phyloP scores from a whole-genome alignment of 1,139 yeast species.

The Yamadazyma spencermartinsiae region DNA sequence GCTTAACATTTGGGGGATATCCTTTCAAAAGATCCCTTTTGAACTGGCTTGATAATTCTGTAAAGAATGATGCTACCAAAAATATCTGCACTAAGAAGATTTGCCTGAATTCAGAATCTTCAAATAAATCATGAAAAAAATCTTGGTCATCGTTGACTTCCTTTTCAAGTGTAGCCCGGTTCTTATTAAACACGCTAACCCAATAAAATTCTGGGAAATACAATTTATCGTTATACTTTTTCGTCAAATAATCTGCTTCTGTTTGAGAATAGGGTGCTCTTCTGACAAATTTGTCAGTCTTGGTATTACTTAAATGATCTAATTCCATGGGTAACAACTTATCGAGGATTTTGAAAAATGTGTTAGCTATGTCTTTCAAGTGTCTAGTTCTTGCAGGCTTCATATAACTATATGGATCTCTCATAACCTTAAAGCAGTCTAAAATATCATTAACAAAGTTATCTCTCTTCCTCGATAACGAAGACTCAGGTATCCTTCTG shows the following conservation, averaged over 20 bases:
- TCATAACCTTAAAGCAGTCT: slow-evolving; percentile 30
- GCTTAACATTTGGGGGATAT: slow-evolving; percentile 32
- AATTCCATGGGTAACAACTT: slow-evolving; percentile 35
- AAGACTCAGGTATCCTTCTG: slow-evolving; percentile 25
- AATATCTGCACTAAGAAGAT: slow-evolving; percentile 34
- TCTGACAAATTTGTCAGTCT: slow-evolving; percentile 10
- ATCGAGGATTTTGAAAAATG: slow-evolving; percentile 27
- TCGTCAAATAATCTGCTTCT: slow-evolving; percentile 19
- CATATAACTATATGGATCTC: slow-evolving; percentile 38
- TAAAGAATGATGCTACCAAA: slow-evolving; percentile 30
- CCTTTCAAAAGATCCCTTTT: slow-evolving; percentile 27
- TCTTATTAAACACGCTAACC: slow-evolving; percentile 27
- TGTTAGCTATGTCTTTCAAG: slow-evolving; percentile 24
- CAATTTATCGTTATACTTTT: slow-evolving; percentile 22
- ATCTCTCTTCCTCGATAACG: slow-evolving; percentile 20
- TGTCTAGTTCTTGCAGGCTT: slow-evolving; percentile 23
- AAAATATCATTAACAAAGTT: slow-evolving; percentile 35
- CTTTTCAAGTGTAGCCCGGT: slow-evolving; percentile 19
- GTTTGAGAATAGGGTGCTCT: slow-evolving; percentile 16
- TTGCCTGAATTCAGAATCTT: slow-evolving; percentile 28
- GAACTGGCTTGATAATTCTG: slow-evolving; percentile 26
- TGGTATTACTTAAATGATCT: slow-evolving; percentile 10
- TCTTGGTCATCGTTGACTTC: slow-evolving; percentile 27
- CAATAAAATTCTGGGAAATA: slow-evolving; percentile 43
- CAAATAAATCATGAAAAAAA: slow-evolving; percentile 27